Evolutionary conservation across 352 stramenopile genomes (phyloP).

Genomic region (Saprolegnia diclina): DNA sequence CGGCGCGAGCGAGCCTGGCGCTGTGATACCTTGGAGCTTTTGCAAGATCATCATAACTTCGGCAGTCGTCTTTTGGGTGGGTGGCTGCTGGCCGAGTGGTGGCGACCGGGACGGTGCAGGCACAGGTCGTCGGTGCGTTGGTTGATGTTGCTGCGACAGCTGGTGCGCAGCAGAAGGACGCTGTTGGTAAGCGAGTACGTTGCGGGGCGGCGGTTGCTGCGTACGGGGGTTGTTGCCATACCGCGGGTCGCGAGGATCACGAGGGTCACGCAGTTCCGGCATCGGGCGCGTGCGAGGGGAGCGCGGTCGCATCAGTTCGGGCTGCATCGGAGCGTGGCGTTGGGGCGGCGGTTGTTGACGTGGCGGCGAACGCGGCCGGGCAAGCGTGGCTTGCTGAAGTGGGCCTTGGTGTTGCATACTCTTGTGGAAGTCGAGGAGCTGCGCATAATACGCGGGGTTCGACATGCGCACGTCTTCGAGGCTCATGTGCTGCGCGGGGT

Average conservation of each 20-base stretch:
- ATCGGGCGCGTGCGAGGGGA: not conserved
- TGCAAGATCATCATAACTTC: constrained; percentile 84
- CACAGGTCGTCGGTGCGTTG: not conserved
- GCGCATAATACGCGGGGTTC: constrained; percentile 79
- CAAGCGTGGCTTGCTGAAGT: too few species aligned
- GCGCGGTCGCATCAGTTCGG: not conserved
- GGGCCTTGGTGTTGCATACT: not conserved
- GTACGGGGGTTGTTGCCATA: too few species aligned
- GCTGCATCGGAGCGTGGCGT: constrained; percentile 31
- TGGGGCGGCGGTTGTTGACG: constrained; percentile 25
- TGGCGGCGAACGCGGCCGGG: not conserved
- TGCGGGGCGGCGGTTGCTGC: too few species aligned
- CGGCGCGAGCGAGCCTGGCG: not conserved
- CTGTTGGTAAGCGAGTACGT: too few species aligned
- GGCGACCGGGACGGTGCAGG: not conserved
- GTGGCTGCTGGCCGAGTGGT: not conserved
- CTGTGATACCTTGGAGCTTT: constrained; percentile 58
- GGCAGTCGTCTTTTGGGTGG: constrained; percentile 13
- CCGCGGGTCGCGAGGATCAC: too few species aligned
- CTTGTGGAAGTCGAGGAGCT: constrained; percentile 63
- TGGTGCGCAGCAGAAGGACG: not conserved
- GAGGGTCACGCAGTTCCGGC: not conserved
- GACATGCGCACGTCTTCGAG: constrained; percentile 81
- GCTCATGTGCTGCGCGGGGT: constrained; percentile 79
- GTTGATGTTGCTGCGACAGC: not conserved